Percentiles rank a stretch among this genome's conserved stretches.
These are phyloP conservation scores for Remersonia thermophila DNA, from an alignment of 2,329 filamentous ascomycete genomes.

Conservation along the genomic window DNA sequence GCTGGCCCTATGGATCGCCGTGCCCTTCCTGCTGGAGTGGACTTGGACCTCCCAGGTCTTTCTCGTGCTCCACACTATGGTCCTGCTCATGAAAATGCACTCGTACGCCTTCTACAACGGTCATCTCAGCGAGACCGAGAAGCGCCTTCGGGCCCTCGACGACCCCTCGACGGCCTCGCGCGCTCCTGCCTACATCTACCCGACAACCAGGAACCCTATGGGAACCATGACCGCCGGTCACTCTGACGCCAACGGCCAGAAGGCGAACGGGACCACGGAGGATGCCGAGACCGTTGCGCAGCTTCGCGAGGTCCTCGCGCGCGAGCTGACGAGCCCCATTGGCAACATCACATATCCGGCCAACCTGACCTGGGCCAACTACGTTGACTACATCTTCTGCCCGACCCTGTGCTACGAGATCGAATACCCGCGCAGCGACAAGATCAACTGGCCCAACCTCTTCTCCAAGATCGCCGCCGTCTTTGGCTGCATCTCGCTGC, in stretches of 20 bases:
- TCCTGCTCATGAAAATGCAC: slow-evolving; percentile 97
- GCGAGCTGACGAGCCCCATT: slow-evolving; percentile 81
- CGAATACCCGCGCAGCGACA: slow-evolving; percentile 73
- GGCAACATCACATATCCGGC: slow-evolving; percentile 81
- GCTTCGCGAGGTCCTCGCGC: slow-evolving; percentile 75
- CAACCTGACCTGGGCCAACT: slow-evolving; percentile 77
- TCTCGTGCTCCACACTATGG: slow-evolving; percentile 78
- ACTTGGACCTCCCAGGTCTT: slow-evolving; percentile 97
- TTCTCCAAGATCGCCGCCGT: slow-evolving; percentile 77
- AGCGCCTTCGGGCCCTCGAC: slow-evolving; percentile 69
- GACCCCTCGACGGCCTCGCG: slow-evolving; percentile 56
- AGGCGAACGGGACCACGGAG: slow-evolving; percentile 22
- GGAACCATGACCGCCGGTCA: slow-evolving; percentile 24
- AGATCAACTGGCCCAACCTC: slow-evolving; percentile 69
- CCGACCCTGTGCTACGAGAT: slow-evolving; percentile 96
- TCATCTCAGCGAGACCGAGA: slow-evolving; percentile 78
- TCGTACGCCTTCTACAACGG: slow-evolving; percentile 98
- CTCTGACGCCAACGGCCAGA: slow-evolving; percentile 18
- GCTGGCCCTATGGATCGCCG: slow-evolving; percentile 70
- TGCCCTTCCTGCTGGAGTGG: slow-evolving; percentile 80
- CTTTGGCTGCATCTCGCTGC: slow-evolving; percentile 91
- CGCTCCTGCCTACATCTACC: slow-evolving; percentile 66
- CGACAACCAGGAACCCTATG: slow-evolving; percentile 42
- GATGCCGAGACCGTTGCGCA: slow-evolving; percentile 45
- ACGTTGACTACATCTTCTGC: slow-evolving; percentile 75